Evolutionary conservation across 768 basidiomycete species (phyloP).

Genomic region (Kwoniella bestiolae): DNA sequence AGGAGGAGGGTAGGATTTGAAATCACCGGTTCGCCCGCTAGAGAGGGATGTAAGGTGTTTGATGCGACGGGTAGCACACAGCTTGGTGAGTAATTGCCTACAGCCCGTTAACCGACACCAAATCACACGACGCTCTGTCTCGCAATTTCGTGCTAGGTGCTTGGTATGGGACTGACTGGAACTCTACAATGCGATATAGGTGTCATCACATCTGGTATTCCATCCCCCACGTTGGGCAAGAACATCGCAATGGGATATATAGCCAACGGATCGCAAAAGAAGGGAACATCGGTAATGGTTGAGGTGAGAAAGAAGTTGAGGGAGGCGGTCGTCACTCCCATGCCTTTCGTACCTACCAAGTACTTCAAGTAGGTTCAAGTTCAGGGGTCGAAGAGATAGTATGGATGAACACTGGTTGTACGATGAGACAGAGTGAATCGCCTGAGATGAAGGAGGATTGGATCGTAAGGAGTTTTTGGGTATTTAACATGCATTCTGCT

Average conservation of each 20-base stretch:
- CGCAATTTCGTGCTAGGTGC: background rate
- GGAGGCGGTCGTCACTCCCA: conserved; percentile 72
- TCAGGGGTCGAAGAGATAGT: no score
- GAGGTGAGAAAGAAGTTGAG: conserved; percentile 82
- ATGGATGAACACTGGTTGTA: no score
- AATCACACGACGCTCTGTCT: background rate
- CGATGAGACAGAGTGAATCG: no score
- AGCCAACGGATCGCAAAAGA: conserved; percentile 77
- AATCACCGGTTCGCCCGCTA: conserved; percentile 81
- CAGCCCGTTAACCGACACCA: background rate
- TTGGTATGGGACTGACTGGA: background rate
- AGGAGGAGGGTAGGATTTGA: conserved; percentile 79
- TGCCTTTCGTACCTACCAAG: conserved; percentile 85
- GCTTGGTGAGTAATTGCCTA: conserved; percentile 63
- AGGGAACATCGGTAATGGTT: conserved; percentile 80
- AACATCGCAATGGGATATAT: conserved; percentile 99
- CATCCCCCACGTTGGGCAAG: conserved; percentile 82
- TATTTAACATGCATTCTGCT: no score
- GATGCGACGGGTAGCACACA: conserved; percentile 63
- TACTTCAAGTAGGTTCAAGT: conserved; percentile 66
- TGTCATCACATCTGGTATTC: conserved; percentile 88
- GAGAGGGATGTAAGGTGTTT: conserved; percentile 83
- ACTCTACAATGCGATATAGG: conserved; percentile 59
- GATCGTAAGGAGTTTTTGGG: no score
- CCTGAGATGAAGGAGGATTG: no score